These are phyloP conservation scores for Tremella mesenterica DNA, from an alignment of 768 basidiomycete genomes.

Conservation along the genomic window DNA sequence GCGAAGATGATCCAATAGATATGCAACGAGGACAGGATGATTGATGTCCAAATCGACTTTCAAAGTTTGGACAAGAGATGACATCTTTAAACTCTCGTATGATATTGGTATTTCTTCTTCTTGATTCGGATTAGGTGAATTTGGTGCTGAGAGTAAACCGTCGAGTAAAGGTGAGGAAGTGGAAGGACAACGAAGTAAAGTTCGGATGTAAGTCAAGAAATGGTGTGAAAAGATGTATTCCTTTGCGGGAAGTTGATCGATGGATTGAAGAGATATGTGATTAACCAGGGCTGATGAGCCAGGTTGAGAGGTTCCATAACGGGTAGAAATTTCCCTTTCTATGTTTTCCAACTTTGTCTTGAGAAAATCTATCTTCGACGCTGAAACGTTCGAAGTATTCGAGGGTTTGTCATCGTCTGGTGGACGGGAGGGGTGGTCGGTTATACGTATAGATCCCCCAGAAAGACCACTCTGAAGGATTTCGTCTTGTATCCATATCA, in stretches of 20 bases:
- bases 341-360: constrained; percentile 53
- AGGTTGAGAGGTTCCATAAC: constrained; percentile 18
- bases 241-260: constrained; percentile 24
- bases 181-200: constrained; percentile 48
- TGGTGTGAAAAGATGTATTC: constrained; percentile 62
- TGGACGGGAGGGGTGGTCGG: too few relatives aligned
- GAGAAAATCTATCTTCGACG: constrained; percentile 61
- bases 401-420: constrained; percentile 15
- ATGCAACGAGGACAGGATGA: constrained; percentile 51
- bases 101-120: too few relatives aligned
- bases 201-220: constrained; percentile 56
- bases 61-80: constrained; percentile 57
- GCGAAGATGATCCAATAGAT: constrained; percentile 56
- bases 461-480: constrained; percentile 60
- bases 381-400: constrained; percentile 47
- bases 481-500: constrained; percentile 61
- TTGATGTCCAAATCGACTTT: constrained; percentile 55
- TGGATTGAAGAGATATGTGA: constrained; percentile 29
- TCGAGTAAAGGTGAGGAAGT: constrained; percentile 39
- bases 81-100: constrained; percentile 55
- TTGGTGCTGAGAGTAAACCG: constrained; percentile 4
- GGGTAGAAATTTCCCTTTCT: constrained; percentile 52
- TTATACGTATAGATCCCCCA: constrained; percentile 52
- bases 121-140: neutral
- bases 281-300: constrained; percentile 16